These are phyloP conservation scores for Aphanomyces invadans DNA, from an alignment of 352 stramenopile genomes.

Conservation along the genomic window DNA sequence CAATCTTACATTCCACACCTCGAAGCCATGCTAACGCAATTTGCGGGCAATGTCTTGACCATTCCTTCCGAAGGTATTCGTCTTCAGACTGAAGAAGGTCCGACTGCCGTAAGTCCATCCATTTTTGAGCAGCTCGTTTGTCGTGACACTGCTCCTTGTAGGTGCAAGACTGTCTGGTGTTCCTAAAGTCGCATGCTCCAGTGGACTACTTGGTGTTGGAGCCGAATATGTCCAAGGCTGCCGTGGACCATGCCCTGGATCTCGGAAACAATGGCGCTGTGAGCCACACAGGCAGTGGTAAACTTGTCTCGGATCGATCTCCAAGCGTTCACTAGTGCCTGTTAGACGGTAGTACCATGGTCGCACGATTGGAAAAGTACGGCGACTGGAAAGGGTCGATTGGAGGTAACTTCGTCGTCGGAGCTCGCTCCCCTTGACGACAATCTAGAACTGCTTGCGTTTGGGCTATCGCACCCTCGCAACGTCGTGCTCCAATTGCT, in stretches of 20 bases:
- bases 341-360: constrained; percentile 24
- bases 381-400: constrained; percentile 25
- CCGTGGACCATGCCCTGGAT: constrained; percentile 22
- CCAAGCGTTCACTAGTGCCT: no score
- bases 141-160: no score
- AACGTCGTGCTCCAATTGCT: constrained; percentile 24
- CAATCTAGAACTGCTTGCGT: constrained; percentile 22
- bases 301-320: no score
- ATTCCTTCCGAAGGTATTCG: constrained; percentile 24
- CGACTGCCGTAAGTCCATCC: constrained; percentile 7
- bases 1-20: not conserved
- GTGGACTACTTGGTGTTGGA: not conserved
- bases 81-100: constrained; percentile 21
- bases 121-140: no score
- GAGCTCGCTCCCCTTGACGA: no score
- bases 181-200: not conserved
- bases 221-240: constrained; percentile 18
- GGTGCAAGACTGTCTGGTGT: constrained; percentile 24
- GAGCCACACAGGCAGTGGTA: constrained; percentile 21
- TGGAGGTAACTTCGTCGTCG: no score
- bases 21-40: constrained; percentile 22
- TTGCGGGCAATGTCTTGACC: constrained; percentile 15
- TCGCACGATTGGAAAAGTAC: constrained; percentile 11
- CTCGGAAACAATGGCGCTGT: constrained; percentile 21
- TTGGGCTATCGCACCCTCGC: constrained; percentile 15